Conservation (phyloP, 768 basidiomycete species). For the Lactifluus hygrophoroides region DNA sequence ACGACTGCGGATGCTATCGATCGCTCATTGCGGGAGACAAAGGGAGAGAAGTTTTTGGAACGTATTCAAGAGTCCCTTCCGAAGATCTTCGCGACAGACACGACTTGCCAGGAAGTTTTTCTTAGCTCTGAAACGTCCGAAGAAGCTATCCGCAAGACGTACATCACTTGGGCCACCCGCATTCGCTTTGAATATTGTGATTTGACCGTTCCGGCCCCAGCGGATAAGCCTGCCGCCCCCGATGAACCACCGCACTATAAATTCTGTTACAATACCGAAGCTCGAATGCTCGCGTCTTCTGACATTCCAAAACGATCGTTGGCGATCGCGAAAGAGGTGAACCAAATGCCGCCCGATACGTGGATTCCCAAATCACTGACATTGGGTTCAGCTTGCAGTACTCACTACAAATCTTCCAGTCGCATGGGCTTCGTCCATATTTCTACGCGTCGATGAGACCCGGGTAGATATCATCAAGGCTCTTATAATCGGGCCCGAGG, state of each 20-base stretch:
- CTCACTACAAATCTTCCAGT: conserved; percentile 92
- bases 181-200: conserved; percentile 91
- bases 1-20: conserved; percentile 80
- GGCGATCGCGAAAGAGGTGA: conserved; percentile 90
- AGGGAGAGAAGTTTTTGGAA: conserved; percentile 79
- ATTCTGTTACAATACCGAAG: conserved; percentile 75
- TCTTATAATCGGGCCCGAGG: conserved; percentile 87
- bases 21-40: conserved; percentile 77
- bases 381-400: conserved; percentile 62
- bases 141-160: conserved; percentile 57
- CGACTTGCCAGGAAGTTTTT: conserved; percentile 30
- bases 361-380: neutral
- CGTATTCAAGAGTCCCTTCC: conserved; percentile 71
- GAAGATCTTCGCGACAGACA: conserved; percentile 50
- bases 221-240: conserved; percentile 31
- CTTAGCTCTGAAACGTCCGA: conserved; percentile 50
- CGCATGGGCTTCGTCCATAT: conserved; percentile 91
- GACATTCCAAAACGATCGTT: conserved; percentile 87
- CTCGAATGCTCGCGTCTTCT: conserved; percentile 72
- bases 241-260: conserved; percentile 67
- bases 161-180: conserved; percentile 77
- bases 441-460: conserved; percentile 85
- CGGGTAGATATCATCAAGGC: conserved; percentile 90
- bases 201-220: conserved; percentile 41
- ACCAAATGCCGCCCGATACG: neutral